A percentile compares a stretch with the other conserved stretches of the same genome.
These are phyloP conservation scores for Colletotrichum limetticola DNA, from an alignment of 2,329 filamentous ascomycete species.

Conservation along the genomic window DNA sequence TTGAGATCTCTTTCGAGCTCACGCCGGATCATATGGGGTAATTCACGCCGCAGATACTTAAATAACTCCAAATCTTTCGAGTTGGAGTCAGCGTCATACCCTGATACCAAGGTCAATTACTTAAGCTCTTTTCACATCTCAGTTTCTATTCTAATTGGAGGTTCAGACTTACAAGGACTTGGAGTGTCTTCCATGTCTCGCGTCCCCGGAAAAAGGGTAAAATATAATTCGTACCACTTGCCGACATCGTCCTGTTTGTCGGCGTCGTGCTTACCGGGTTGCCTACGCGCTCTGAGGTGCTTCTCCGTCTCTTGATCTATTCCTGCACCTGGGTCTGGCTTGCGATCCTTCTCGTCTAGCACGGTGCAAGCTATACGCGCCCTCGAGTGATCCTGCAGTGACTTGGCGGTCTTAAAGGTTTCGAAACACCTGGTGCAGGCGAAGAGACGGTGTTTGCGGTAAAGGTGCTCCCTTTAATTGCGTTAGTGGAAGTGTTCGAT, in stretches of 20 bases:
- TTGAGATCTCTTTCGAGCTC: constrained; percentile 43
- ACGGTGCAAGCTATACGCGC: too few species aligned
- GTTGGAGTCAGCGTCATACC: constrained; percentile 43
- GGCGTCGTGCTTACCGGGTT: constrained; percentile 33
- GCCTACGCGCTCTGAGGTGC: constrained; percentile 43
- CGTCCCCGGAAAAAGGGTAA: constrained; percentile 40
- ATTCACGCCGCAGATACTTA: background rate
- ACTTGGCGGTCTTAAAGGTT: too few species aligned
- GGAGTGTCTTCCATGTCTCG: constrained; percentile 16
- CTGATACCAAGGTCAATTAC: constrained; percentile 36
- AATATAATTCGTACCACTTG: constrained; percentile 51
- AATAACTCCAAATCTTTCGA: background rate
- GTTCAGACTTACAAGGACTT: constrained; percentile 30
- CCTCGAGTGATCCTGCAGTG: too few species aligned
- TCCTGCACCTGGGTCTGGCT: constrained; percentile 42
- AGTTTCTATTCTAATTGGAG: background rate
- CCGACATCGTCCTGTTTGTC: constrained; percentile 42
- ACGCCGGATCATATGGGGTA: constrained; percentile 45
- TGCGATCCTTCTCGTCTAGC: constrained; percentile 6
- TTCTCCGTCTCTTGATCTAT: constrained; percentile 48
- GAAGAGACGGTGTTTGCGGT: constrained; percentile 46
- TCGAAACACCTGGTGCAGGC: constrained; percentile 47
- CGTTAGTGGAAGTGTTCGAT: background rate
- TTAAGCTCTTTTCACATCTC: background rate
- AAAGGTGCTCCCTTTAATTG: constrained; percentile 47